Evolutionary conservation across 108 stramenopile genomes (phyloP).

Genomic region (Cyclotella baltica): DNA sequence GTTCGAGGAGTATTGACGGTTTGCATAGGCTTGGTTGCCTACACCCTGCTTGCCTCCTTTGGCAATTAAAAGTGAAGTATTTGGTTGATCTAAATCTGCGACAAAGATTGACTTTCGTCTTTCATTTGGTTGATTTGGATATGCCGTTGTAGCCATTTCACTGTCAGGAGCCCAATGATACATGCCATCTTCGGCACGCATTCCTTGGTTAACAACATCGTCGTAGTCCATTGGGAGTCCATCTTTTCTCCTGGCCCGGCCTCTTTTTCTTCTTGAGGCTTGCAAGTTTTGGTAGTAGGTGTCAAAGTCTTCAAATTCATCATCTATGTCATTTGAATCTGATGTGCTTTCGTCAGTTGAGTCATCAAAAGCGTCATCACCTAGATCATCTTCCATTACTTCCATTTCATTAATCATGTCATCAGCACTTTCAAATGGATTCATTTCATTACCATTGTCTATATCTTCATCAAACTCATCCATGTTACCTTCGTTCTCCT

Average conservation of each 20-base stretch:
- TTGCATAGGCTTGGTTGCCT: conserved; percentile 70
- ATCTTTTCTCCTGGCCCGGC: conserved; percentile 3
- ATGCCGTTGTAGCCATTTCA: conserved; percentile 9
- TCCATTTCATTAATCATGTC: conserved; percentile 32
- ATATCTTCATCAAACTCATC: conserved; percentile 18
- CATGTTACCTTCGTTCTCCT: conserved; percentile 5
- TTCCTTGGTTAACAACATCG: conserved; percentile 41
- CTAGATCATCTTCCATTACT: conserved; percentile 19
- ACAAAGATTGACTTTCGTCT: conserved; percentile 70
- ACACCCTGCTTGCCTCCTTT: conserved; percentile 79
- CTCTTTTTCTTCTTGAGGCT: conserved; percentile 26
- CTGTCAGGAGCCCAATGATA: conserved; percentile 49
- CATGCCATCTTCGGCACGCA: conserved; percentile 54
- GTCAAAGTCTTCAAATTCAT: conserved; percentile 50
- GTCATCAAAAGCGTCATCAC: background rate
- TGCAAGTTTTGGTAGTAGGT: conserved; percentile 31
- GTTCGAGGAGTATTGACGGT: conserved; percentile 56
- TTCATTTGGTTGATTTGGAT: conserved; percentile 26
- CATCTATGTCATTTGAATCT: conserved; percentile 18
- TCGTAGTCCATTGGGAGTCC: conserved; percentile 42
- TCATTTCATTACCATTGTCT: conserved; percentile 35
- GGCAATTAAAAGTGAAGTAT: conserved; percentile 75
- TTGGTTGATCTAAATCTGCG: conserved; percentile 82
- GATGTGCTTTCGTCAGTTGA: background rate
- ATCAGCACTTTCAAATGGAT: conserved; percentile 20